Conservation (phyloP, 345 rosid genomes). For the Acer campestre region DNA sequence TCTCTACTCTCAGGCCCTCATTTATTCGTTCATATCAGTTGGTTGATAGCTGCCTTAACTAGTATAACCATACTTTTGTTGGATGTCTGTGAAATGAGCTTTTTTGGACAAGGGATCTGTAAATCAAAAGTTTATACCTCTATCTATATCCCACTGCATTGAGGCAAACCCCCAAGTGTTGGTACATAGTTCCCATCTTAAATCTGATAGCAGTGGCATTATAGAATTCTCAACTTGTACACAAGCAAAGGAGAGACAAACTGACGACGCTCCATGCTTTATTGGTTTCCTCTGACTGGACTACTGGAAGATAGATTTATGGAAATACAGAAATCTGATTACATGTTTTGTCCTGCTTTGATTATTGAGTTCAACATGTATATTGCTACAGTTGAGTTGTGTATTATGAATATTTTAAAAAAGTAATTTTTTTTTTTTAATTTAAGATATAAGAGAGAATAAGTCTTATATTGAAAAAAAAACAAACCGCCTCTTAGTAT, state of each 20-base stretch:
- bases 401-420: too few relatives aligned
- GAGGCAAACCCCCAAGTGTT: neutral
- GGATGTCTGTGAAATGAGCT: neutral
- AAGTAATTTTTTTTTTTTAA: too few relatives aligned
- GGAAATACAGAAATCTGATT: neutral
- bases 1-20: neutral
- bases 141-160: neutral
- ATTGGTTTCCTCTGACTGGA: neutral
- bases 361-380: neutral
- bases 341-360: neutral
- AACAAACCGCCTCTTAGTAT: too few relatives aligned
- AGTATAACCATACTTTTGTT: neutral
- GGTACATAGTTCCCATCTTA: neutral
- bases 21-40: neutral
- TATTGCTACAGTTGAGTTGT: too few relatives aligned
- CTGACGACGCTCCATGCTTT: neutral
- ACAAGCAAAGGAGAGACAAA: neutral
- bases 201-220: neutral
- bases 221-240: conserved; percentile 1
- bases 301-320: neutral
- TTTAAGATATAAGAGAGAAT: too few relatives aligned
- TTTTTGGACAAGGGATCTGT: neutral
- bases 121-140: neutral
- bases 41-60: neutral
- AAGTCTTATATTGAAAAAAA: too few relatives aligned